Base-by-base conservation (phyloP, 2,329 filamentous ascomycete species). In the Graphilbum ipis-grandicollis region DNA sequence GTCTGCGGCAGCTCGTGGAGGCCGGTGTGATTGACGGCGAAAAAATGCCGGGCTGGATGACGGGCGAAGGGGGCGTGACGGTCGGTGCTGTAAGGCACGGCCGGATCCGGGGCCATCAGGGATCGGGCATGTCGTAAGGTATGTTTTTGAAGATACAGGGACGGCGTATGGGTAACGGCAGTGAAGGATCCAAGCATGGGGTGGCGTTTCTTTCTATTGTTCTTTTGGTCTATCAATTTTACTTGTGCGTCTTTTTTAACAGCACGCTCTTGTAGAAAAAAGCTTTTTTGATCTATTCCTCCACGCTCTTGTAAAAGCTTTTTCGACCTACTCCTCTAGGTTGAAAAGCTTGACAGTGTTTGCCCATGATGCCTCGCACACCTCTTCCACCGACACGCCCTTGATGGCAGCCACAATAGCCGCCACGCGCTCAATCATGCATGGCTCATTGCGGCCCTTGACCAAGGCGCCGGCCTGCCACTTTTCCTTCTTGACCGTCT, bases 361-460 rank as follows among this genome's bases (percentile, higher is more conserved):
- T 32, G 58, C 67, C 83, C 83, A 92, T 5, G 82, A 78, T 53
- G 77, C 78, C 58, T 94, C 84, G 50, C 77, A 83, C 17, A 98
- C 78, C 51, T 88, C 79, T 50, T 92, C 75, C 1, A 93, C 68
- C 4, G 66, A 57, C 4, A 93, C 63, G 0, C 71, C 82, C 56
- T 93, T 94, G 44, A 96, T 79, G 31, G 68, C 75, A 2, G 90
- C 88, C 44, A 98, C 76, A 36, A 88, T 82, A 54, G 79, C 75
- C n/a, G 84, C 90, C 13, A 98, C 81, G 37, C 79, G 75, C 44
- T 78, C 74, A 45, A 98, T 94, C 37, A 71, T 79, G 48, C 79
- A 86, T 9, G 88, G 83, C 57, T 98, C 90, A 52, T 98, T 98
- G 41, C 90, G 72, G 1, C 88, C 84, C 59, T 96, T 98, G 37